phyloP scores from a whole-genome alignment of 73 alveolate species.

The Tetrahymena elliotti region DNA sequence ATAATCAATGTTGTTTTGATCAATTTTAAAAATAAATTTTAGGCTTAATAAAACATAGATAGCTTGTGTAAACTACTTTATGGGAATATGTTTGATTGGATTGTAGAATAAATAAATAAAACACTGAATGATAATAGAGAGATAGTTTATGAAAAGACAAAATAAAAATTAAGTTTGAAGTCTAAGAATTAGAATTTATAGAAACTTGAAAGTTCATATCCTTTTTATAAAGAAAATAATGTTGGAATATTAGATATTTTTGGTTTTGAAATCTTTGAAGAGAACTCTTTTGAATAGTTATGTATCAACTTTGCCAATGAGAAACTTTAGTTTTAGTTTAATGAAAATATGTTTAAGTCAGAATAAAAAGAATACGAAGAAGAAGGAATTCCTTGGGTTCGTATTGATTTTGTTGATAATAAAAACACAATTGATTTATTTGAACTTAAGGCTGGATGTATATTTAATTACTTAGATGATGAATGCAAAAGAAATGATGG shows the following conservation, averaged over 20 bases:
- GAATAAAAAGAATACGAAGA: slow-evolving; percentile 70
- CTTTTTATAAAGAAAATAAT: slow-evolving; percentile 17
- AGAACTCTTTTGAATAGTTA: slow-evolving; percentile 91
- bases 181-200: slow-evolving; percentile 1
- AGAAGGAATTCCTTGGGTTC: slow-evolving; percentile 77
- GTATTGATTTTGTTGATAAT: slow-evolving; percentile 69
- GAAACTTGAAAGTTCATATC: not conserved
- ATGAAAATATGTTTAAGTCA: slow-evolving; percentile 79
- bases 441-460: slow-evolving; percentile 65
- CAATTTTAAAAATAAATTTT: too few species aligned
- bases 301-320: slow-evolving; percentile 98
- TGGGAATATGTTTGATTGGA: slow-evolving; percentile 69
- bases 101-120: slow-evolving; percentile 56
- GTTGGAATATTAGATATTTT: slow-evolving; percentile 94
- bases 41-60: slow-evolving; percentile 45
- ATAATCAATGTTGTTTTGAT: too few species aligned
- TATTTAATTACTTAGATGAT: slow-evolving; percentile 80
- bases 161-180: not conserved
- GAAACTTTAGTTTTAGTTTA: slow-evolving; percentile 84
- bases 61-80: slow-evolving; percentile 70
- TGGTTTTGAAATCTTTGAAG: slow-evolving; percentile 95
- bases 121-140: slow-evolving; percentile 37
- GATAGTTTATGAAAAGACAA: slow-evolving; percentile 25
- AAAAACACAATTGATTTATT: slow-evolving; percentile 87
- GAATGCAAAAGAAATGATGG: slow-evolving; percentile 65